Evolutionary conservation across 306 rosid genomes (phyloP), one percentile per base, ranked within the genome.

Genomic region (Crataegus laevigata): DNA sequence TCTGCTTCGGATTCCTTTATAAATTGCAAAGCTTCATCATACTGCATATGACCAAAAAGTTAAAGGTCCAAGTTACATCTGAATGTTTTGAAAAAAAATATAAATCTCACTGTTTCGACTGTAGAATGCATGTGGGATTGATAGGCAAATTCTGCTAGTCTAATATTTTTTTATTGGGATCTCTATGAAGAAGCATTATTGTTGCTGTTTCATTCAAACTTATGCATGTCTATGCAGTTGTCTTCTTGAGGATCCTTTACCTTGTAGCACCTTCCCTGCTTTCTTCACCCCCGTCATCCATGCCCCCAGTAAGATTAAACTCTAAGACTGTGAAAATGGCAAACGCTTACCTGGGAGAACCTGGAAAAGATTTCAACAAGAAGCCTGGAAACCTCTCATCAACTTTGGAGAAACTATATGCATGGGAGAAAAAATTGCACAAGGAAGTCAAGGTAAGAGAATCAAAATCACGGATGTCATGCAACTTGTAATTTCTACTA

Each of bases 371-470:
- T 68, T 82, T 84, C 22, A 87, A 75, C 52, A 32, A 77, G 63
- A 83, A 81, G 82, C 79, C 89, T 28, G 88, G 86, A 73, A 90
- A 89, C 78, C 96, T 96, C 74, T 89, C 99, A 58, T 83, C 88
- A 26, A 96, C 98, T 51, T 77, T 96, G 83, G 97, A 92, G 84
- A 87, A 83, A 76, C 98, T 96, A 75, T 88, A 96, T 80, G 98
- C 76, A 42, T 92, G 99, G 99, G 99, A 96, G 85, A 90, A 89
- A 88, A 96, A 96, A 77, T 79, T 96, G 66, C 84, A 89, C 32
- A 96, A 92, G 84, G 99, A 96, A 92, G 91, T 96, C 59, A 92
- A 90, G 99, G 99, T 96, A 85, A 66, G 77, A 50, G n/a, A 68
- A 40, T 13, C 42, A 8, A 42, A 76, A 22, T 14, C 21, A n/a